A percentile compares a stretch with the other conserved stretches of the same genome.
phyloP scores from a whole-genome alignment of 371 early-diverging fungal species.

The Apophysomyces variabilis region DNA sequence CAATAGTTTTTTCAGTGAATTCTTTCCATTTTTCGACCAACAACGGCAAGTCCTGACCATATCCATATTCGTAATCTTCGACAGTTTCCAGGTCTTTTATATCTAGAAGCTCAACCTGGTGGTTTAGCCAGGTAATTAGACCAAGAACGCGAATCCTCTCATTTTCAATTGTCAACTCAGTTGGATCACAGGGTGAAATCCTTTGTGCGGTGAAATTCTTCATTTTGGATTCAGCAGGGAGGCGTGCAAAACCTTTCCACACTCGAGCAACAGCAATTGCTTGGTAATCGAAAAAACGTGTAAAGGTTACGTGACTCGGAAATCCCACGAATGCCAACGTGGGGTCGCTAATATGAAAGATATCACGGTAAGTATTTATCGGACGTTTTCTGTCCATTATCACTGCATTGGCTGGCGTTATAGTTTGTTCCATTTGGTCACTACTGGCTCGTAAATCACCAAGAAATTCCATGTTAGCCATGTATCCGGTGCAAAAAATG shows the following conservation, averaged over 20 bases:
- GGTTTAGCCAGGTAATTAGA: constrained; percentile 37
- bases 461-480: constrained; percentile 55
- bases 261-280: constrained; percentile 43
- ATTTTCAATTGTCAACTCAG: not conserved
- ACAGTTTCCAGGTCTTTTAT: not conserved
- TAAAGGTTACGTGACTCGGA: constrained; percentile 21
- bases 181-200: constrained; percentile 18
- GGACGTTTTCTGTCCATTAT: constrained; percentile 21
- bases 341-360: constrained; percentile 40
- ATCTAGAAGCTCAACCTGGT: constrained; percentile 24
- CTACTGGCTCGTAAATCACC: constrained; percentile 27
- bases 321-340: constrained; percentile 41
- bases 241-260: constrained; percentile 33
- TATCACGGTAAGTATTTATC: constrained; percentile 36
- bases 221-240: constrained; percentile 35
- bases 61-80: not conserved
- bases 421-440: not conserved
- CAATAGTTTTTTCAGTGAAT: not conserved
- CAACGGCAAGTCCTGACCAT: not conserved
- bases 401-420: constrained; percentile 1
- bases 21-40: constrained; percentile 5
- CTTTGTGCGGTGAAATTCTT: constrained; percentile 17
- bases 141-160: constrained; percentile 22
- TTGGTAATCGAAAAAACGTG: constrained; percentile 38
- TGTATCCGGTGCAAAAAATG: constrained; percentile 71